Percentiles rank a stretch among this genome's conserved stretches.
These are phyloP conservation scores for Fonsecaea monophora DNA, from an alignment of 2,329 filamentous ascomycete species.

Conservation along the genomic window DNA sequence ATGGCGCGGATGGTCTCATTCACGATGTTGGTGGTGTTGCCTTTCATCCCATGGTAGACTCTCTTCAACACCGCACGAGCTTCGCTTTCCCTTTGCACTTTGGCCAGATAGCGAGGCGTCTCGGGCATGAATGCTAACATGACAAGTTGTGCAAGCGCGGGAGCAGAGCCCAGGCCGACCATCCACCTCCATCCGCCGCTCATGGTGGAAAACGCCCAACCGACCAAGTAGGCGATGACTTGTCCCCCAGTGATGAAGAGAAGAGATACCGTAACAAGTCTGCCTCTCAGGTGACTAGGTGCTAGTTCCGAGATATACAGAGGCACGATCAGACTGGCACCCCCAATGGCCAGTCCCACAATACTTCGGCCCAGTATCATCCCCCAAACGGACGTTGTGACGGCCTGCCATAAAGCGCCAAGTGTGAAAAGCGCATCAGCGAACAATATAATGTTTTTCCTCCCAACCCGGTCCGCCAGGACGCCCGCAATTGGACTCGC, in stretches of 20 bases:
- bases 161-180: slow-evolving; percentile 82
- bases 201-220: slow-evolving; percentile 73
- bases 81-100: slow-evolving; percentile 65
- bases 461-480: slow-evolving; percentile 58
- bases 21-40: slow-evolving; percentile 57
- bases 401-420: slow-evolving; percentile 53
- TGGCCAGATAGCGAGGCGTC: slow-evolving; percentile 85
- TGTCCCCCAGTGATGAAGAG: slow-evolving; percentile 88
- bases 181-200: slow-evolving; percentile 83
- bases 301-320: slow-evolving; percentile 88
- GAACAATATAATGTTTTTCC: slow-evolving; percentile 56
- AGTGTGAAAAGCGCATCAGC: slow-evolving; percentile 55
- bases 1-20: slow-evolving; percentile 71
- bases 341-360: slow-evolving; percentile 56
- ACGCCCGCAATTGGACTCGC: slow-evolving; percentile 62
- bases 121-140: slow-evolving; percentile 80
- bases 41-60: slow-evolving; percentile 61
- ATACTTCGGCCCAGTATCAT: slow-evolving; percentile 57
- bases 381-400: slow-evolving; percentile 49
- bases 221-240: slow-evolving; percentile 84
- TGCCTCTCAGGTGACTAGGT: slow-evolving; percentile 75
- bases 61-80: slow-evolving; percentile 71
- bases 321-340: slow-evolving; percentile 77
- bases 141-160: slow-evolving; percentile 73
- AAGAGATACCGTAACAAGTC: slow-evolving; percentile 80